Evolutionary conservation across 768 basidiomycete species (phyloP).

Genomic region (Cystofilobasidium capitatum): DNA sequence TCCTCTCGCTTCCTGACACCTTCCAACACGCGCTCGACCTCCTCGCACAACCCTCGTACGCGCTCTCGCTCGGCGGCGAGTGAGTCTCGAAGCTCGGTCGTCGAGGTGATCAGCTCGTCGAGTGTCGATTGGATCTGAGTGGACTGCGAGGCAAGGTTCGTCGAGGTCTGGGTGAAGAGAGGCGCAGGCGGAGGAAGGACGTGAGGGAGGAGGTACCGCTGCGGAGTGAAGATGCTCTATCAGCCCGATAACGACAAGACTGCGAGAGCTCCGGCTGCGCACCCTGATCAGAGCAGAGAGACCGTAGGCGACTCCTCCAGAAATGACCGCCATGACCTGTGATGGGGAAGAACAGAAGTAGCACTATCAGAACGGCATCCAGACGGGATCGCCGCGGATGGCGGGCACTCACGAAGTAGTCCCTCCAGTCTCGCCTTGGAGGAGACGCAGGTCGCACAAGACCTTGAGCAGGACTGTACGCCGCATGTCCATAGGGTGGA

Average conservation of each 20-base stretch:
- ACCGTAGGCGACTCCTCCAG: constrained; percentile 73
- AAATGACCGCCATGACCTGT: constrained; percentile 86
- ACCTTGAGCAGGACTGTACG: constrained; percentile 37
- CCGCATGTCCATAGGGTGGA: not conserved
- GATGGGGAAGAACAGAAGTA: too few species aligned
- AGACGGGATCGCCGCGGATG: not conserved
- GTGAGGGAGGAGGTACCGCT: constrained; percentile 89
- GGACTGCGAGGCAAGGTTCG: constrained; percentile 76
- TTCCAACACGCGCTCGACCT: constrained; percentile 60
- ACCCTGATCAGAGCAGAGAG: constrained; percentile 71
- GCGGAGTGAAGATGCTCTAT: constrained; percentile 12
- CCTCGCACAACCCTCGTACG: constrained; percentile 60
- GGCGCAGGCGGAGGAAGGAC: constrained; percentile 77
- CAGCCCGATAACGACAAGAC: too few species aligned
- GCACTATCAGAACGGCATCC: not conserved
- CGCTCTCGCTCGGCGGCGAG: constrained; percentile 67
- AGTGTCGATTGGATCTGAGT: constrained; percentile 75
- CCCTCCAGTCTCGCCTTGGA: constrained; percentile 82
- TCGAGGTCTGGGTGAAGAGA: constrained; percentile 79
- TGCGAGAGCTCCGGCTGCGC: constrained; percentile 26
- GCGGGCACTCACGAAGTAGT: constrained; percentile 70
- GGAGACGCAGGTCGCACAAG: constrained; percentile 42
- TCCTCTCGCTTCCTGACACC: constrained; percentile 70
- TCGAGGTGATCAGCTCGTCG: constrained; percentile 68
- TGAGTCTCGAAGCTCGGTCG: constrained; percentile 57